phyloP scores from a whole-genome alignment of 352 stramenopile genomes.

The Phytophthora multivora region DNA sequence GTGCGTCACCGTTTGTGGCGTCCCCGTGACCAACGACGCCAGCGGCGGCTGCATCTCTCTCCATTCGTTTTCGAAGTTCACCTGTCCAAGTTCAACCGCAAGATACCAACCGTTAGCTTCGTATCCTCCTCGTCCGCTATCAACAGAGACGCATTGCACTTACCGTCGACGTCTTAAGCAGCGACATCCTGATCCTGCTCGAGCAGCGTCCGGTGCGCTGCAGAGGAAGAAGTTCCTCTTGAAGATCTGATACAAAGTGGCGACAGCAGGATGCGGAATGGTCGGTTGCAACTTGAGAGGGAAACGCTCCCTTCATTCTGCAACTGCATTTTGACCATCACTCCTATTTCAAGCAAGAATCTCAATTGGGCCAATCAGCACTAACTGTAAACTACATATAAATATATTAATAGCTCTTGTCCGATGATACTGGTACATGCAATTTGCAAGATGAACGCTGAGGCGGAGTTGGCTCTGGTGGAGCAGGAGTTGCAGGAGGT shows the following conservation, averaged over 20 bases:
- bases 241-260: constrained; percentile 34
- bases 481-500: constrained; percentile 60
- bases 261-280: constrained; percentile 20
- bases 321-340: constrained; percentile 22
- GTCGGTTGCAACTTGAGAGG: constrained; percentile 30
- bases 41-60: constrained; percentile 82
- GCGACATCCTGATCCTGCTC: constrained; percentile 55
- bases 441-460: constrained; percentile 34
- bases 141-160: neutral
- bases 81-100: constrained; percentile 41
- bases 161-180: constrained; percentile 83
- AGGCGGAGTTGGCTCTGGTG: constrained; percentile 50
- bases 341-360: neutral
- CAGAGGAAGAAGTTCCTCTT: constrained; percentile 10
- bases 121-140: neutral
- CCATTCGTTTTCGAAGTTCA: constrained; percentile 89
- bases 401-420: too few species aligned
- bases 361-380: too few species aligned
- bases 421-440: too few species aligned
- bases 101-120: constrained; percentile 1
- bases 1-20: constrained; percentile 70
- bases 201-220: constrained; percentile 17
- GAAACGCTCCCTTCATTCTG: constrained; percentile 12
- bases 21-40: constrained; percentile 72
- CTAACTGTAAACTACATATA: too few species aligned